Evolutionary conservation across 805 yeast genomes (phyloP).

Genomic region (Starmerella vitae): DNA sequence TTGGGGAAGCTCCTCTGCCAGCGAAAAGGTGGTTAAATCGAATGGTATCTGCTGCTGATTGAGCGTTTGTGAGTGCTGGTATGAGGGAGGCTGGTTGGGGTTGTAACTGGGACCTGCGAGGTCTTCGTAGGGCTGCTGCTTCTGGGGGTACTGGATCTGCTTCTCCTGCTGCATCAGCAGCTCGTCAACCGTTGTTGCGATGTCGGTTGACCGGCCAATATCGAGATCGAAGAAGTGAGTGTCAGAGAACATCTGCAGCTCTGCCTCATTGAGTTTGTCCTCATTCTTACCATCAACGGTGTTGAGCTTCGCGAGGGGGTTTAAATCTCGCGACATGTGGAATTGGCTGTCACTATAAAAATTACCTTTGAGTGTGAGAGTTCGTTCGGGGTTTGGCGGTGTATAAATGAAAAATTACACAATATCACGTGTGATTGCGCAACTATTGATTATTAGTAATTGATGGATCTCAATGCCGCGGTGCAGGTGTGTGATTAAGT

Average conservation of each 20-base stretch:
- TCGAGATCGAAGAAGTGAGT: conserved; percentile 35
- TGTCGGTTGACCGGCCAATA: conserved; percentile 32
- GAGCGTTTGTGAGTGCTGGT: conserved; percentile 1
- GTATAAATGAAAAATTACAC: too few relatives aligned
- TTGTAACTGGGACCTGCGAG: conserved; percentile 14
- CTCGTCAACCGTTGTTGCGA: conserved; percentile 31
- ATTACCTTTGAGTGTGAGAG: too few relatives aligned
- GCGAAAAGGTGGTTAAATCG: conserved; percentile 24
- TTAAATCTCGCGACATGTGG: conserved; percentile 10
- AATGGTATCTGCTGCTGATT: conserved; percentile 11
- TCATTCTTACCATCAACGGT: conserved; percentile 10
- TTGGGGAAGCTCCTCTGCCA: conserved; percentile 26
- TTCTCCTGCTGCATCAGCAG: conserved; percentile 31
- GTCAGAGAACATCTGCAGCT: conserved; percentile 31
- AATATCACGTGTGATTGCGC: too few relatives aligned
- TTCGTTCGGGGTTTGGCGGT: too few relatives aligned
- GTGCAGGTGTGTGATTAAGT: too few relatives aligned
- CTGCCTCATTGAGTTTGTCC: conserved; percentile 25
- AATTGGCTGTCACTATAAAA: too few relatives aligned
- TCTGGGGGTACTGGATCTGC: conserved; percentile 26
- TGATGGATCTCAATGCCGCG: too few relatives aligned
- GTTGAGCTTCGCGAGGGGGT: conserved; percentile 17
- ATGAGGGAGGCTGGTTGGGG: not conserved
- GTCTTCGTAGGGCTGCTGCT: conserved; percentile 17
- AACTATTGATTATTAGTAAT: too few relatives aligned